A percentile compares a stretch with the other conserved stretches of the same genome.
phyloP scores from a whole-genome alignment of 2,329 filamentous ascomycete species.

The Ilyonectria robusta region DNA sequence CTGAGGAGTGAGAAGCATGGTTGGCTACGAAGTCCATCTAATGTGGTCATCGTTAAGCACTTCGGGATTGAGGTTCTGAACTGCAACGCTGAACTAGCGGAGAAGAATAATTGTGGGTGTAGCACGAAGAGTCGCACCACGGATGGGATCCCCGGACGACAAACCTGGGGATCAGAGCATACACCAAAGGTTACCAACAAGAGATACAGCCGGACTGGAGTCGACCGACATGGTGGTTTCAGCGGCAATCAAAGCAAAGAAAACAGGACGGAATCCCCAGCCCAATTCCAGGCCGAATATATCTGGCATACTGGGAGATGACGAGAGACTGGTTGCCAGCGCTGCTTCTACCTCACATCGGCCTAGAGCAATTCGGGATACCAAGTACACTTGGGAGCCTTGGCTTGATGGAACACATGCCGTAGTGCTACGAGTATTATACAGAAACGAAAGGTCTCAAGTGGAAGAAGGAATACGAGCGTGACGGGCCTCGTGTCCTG shows the following conservation, averaged over 20 bases:
- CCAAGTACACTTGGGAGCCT: slow-evolving; percentile 15
- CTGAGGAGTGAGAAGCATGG: slow-evolving; percentile 16
- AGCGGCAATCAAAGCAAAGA: slow-evolving; percentile 12
- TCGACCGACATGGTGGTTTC: slow-evolving; percentile 2
- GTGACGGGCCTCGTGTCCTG: slow-evolving; percentile 1
- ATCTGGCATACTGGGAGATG: slow-evolving; percentile 22
- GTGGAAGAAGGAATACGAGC: slow-evolving; percentile 10
- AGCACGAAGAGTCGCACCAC: neutral
- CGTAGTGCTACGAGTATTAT: slow-evolving; percentile 25
- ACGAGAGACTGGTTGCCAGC: slow-evolving; percentile 21
- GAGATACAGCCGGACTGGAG: neutral
- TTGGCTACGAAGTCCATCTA: slow-evolving; percentile 5
- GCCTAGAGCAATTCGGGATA: slow-evolving; percentile 4
- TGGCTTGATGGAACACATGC: slow-evolving; percentile 16
- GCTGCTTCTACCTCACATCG: slow-evolving; percentile 13
- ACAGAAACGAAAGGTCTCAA: neutral
- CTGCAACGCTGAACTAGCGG: slow-evolving; percentile 15
- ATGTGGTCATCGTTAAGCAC: slow-evolving; percentile 9
- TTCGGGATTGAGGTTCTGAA: slow-evolving; percentile 22
- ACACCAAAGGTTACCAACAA: neutral
- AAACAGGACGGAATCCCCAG: slow-evolving; percentile 3
- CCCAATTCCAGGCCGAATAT: slow-evolving; percentile 12
- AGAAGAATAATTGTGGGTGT: slow-evolving; percentile 13
- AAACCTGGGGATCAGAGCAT: slow-evolving; percentile 1
- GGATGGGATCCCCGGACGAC: slow-evolving; percentile 9